These are phyloP conservation scores for Ustilago crameri DNA, from an alignment of 1,284 basidiomycete genomes.

Conservation along the genomic window DNA sequence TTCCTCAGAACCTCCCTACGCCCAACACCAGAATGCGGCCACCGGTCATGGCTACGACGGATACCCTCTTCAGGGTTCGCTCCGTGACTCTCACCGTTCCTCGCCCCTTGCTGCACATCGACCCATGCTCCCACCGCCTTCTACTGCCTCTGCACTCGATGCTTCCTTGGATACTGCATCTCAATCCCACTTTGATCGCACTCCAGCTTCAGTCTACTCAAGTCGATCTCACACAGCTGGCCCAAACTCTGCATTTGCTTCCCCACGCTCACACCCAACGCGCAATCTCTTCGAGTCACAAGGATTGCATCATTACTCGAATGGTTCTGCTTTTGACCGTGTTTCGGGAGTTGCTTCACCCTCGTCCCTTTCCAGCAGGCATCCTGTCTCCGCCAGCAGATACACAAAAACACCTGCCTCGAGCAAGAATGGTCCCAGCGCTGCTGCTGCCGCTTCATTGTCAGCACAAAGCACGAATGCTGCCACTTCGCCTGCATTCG, in stretches of 20 bases:
- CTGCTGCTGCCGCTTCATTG: neutral
- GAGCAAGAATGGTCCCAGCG: neutral
- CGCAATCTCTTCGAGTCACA: conserved; percentile 12
- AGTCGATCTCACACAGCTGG: conserved; percentile 3
- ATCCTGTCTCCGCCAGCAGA: conserved; percentile 34
- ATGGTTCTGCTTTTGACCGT: conserved; percentile 9
- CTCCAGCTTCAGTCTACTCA: neutral
- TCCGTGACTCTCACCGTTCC: conserved; percentile 24
- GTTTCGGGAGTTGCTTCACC: conserved; percentile 11
- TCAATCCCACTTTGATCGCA: conserved; percentile 5
- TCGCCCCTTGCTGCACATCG: conserved; percentile 21
- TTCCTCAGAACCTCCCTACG: conserved; percentile 4
- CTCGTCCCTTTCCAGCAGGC: conserved; percentile 15
- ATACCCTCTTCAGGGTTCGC: conserved; percentile 23
- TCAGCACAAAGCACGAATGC: conserved; percentile 8
- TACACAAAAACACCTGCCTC: conserved; percentile 10
- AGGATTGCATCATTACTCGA: conserved; percentile 3
- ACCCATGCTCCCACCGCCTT: conserved; percentile 19
- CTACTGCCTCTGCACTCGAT: neutral
- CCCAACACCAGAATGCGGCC: conserved; percentile 6
- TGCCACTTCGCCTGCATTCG: conserved; percentile 18
- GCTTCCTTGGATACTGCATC: neutral
- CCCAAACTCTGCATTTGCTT: conserved; percentile 10
- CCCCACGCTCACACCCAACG: conserved; percentile 13
- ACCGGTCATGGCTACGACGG: conserved; percentile 9